Evolutionary conservation across 768 basidiomycete genomes (phyloP).

Genomic region (Leucosporidium scottii): DNA sequence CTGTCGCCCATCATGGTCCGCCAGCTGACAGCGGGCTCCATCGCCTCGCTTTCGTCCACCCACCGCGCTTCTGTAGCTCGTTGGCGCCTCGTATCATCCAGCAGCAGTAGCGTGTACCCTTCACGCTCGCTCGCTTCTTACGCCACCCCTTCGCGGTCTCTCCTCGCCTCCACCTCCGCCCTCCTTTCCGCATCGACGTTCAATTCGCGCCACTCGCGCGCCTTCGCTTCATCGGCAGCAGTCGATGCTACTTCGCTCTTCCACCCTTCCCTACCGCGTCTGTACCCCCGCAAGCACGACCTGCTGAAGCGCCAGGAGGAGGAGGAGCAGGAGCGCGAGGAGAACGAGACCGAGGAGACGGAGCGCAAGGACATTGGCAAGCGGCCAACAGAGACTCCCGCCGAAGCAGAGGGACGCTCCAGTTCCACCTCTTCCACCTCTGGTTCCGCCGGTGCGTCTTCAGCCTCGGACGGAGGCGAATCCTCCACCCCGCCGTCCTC

Average conservation of each 20-base stretch:
- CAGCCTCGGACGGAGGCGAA: slow-evolving; percentile 13
- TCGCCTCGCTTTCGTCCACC: not conserved
- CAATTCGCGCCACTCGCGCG: not conserved
- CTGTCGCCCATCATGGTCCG: not conserved
- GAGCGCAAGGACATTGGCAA: not conserved
- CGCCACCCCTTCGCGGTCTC: not conserved
- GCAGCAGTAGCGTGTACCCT: not conserved
- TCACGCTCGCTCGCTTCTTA: no score
- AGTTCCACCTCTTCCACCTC: not conserved
- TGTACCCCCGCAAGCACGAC: no score
- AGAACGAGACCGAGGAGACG: not conserved
- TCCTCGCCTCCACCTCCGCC: not conserved
- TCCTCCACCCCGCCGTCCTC: slow-evolving; percentile 4
- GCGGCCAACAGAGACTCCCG: no score
- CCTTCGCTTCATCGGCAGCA: not conserved
- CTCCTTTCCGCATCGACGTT: not conserved
- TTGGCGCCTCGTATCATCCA: not conserved
- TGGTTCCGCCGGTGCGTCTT: not conserved
- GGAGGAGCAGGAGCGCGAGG: slow-evolving; percentile 1
- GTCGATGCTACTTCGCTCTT: not conserved
- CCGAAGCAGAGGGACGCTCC: no score
- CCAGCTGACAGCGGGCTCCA: not conserved
- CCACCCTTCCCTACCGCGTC: not conserved
- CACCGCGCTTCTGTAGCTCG: not conserved
- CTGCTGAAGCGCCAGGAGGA: not conserved